Conservation (phyloP, 345 rosid species). For the Triadica sebifera region DNA sequence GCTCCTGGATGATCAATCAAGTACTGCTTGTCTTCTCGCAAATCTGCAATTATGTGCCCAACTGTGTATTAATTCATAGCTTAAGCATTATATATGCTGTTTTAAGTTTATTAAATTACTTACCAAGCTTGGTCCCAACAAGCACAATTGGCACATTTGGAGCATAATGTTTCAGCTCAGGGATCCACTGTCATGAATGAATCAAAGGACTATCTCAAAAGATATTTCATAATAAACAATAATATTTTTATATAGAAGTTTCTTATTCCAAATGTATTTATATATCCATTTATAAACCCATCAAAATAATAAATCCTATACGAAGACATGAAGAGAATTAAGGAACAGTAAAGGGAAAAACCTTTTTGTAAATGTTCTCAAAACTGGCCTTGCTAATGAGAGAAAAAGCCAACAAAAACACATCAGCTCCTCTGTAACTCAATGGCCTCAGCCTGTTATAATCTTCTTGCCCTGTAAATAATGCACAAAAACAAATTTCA, state of each 20-base stretch:
- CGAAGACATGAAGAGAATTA: not conserved
- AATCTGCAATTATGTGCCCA: slow-evolving; percentile 39
- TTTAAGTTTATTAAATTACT: too few species aligned
- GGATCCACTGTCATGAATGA: slow-evolving; percentile 50
- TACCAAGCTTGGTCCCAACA: slow-evolving; percentile 81
- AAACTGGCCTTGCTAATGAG: slow-evolving; percentile 77
- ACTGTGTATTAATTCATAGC: too few species aligned
- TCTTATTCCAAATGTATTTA: too few species aligned
- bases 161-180: slow-evolving; percentile 74
- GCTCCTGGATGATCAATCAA: slow-evolving; percentile 63
- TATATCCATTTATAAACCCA: too few species aligned
- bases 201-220: not conserved
- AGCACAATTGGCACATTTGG: slow-evolving; percentile 73
- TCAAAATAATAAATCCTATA: too few species aligned
- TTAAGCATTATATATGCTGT: too few species aligned
- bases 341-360: slow-evolving; percentile 6
- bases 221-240: too few species aligned
- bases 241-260: too few species aligned
- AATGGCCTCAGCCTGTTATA: slow-evolving; percentile 76
- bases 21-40: slow-evolving; percentile 59
- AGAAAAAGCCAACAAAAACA: slow-evolving; percentile 75
- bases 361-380: slow-evolving; percentile 76
- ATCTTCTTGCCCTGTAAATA: slow-evolving; percentile 69
- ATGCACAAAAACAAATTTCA: not conserved
- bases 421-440: slow-evolving; percentile 90